Conservation (phyloP, 768 basidiomycete species). For the Albatrellus ellisii region DNA sequence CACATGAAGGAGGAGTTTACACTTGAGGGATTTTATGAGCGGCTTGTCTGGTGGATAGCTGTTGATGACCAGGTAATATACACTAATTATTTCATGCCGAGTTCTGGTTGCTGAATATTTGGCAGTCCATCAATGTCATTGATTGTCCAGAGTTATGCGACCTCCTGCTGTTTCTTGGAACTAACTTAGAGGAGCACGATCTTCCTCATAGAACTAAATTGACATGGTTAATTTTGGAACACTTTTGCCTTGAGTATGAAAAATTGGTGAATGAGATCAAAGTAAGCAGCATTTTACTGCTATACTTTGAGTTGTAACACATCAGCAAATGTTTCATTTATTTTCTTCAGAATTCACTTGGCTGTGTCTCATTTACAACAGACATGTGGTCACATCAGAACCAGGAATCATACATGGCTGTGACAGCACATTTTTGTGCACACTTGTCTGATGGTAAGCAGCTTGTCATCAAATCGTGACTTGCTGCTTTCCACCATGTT, state of each 20-base stretch:
- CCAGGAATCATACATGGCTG: slow-evolving; percentile 26
- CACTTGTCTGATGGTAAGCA: slow-evolving; percentile 7
- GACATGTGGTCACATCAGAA: slow-evolving; percentile 22
- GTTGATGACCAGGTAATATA: slow-evolving; percentile 24
- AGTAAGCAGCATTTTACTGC: slow-evolving; percentile 9
- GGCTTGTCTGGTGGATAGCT: slow-evolving; percentile 16
- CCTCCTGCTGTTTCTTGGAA: slow-evolving; percentile 19
- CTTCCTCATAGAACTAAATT: slow-evolving; percentile 25
- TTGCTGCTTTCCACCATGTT: slow-evolving; percentile 24
- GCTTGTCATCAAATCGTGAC: slow-evolving; percentile 17
- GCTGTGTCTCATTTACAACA: slow-evolving; percentile 4
- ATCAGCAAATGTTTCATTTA: background rate
- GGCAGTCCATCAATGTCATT: slow-evolving; percentile 25
- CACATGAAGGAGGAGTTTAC: slow-evolving; percentile 9
- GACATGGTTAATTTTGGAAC: slow-evolving; percentile 17
- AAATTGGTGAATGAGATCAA: slow-evolving; percentile 16
- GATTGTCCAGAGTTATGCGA: slow-evolving; percentile 22
- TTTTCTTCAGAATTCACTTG: background rate
- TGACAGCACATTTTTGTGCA: slow-evolving; percentile 29
- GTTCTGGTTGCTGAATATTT: background rate
- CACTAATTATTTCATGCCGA: background rate
- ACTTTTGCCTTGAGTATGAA: slow-evolving; percentile 15
- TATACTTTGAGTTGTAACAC: background rate
- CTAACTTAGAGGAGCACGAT: slow-evolving; percentile 17
- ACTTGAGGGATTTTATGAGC: slow-evolving; percentile 15